phyloP scores from a whole-genome alignment of 306 rosid genomes.

The Acacia melanoxylon region DNA sequence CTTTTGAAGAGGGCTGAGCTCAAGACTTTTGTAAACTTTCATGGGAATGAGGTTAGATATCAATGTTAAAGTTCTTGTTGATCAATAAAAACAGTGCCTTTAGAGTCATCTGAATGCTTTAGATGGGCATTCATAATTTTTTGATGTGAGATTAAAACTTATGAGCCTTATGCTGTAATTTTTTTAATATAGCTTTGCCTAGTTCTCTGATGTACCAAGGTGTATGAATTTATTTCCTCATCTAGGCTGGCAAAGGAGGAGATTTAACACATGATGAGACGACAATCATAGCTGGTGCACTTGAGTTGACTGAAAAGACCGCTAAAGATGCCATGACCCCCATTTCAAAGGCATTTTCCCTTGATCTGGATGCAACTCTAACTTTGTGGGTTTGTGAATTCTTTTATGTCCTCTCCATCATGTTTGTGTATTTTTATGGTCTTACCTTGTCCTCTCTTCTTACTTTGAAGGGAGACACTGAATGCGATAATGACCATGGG shows the following conservation, averaged over 20 bases:
- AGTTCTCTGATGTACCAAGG: constrained; percentile 31
- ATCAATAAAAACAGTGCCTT: constrained; percentile 1
- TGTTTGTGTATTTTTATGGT: constrained; percentile 30
- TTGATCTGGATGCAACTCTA: constrained; percentile 89
- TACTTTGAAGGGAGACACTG: constrained; percentile 70
- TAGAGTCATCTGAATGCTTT: constrained; percentile 22
- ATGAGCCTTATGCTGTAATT: constrained; percentile 3
- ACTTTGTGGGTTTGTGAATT: constrained; percentile 75
- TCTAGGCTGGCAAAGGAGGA: constrained; percentile 98
- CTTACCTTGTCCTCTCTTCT: constrained; percentile 31
- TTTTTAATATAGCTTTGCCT: constrained; percentile 2
- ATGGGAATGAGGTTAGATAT: constrained; percentile 86
- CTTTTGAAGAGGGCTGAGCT: constrained; percentile 97
- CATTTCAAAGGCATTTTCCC: constrained; percentile 92
- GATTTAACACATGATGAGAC: constrained; percentile 98
- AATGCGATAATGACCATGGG: constrained; percentile 87
- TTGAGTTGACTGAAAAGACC: constrained; percentile 92
- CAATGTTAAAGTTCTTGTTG: constrained; percentile 5
- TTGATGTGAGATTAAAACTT: constrained; percentile 12
- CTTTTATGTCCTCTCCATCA: constrained; percentile 30
- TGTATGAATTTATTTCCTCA: constrained; percentile 27
- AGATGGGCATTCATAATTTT: constrained; percentile 9
- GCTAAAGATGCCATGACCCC: constrained; percentile 99
- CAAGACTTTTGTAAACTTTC: constrained; percentile 91
- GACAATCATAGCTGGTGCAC: constrained; percentile 95